Evolutionary conservation across 2,329 filamentous ascomycete species (phyloP), one percentile per base, ranked within the genome.

Genomic region (Remersonia thermophila): DNA sequence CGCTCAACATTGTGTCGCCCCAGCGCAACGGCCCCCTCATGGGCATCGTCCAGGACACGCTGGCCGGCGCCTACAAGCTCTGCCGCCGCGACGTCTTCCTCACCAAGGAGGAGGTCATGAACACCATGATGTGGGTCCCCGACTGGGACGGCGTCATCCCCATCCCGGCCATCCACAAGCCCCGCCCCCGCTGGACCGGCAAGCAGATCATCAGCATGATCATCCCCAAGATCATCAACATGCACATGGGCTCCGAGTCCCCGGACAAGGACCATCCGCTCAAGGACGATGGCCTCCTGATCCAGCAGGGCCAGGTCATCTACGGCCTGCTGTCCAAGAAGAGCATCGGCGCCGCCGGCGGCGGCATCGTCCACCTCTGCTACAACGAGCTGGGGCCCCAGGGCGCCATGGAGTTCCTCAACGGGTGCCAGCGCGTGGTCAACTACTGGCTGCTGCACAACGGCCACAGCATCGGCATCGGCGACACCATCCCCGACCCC

Each of bases 1-100:
- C 91, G 1, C 73, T 91, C 50, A 95, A 98, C 59, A 96, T 99
- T 52, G 93, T 98, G 8, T 98, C 93, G 2, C 91, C 91, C 4
- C 91, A 98, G 60, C 80, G 87, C 55, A 98, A 98, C 61, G 83
- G 84, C 39, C 93, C 91, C 32, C 71, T 98, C 38, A 99, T 99
- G 93, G 93, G 93, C 76, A 96, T 98, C 49, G 91, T 98, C 15
- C 91, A 99, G 59, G 91, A 99, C 59, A 94, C 89, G 16, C 71
- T 99, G 40, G 91, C 87, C 48, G 91, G 93, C 62, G 80, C 86
- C 30, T 98, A 95, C 74, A 98, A 98, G 66, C 78, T 99, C 49
- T 94, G 83, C 51, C 82, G 86, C 50, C 79, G 87, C 55, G 91
- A 98, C 57, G 77, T 84, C 20, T 95, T 98, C 62, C 63, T 98